Conservation (phyloP, 176 grass and related monocot species). For the Dactylis glomerata region DNA sequence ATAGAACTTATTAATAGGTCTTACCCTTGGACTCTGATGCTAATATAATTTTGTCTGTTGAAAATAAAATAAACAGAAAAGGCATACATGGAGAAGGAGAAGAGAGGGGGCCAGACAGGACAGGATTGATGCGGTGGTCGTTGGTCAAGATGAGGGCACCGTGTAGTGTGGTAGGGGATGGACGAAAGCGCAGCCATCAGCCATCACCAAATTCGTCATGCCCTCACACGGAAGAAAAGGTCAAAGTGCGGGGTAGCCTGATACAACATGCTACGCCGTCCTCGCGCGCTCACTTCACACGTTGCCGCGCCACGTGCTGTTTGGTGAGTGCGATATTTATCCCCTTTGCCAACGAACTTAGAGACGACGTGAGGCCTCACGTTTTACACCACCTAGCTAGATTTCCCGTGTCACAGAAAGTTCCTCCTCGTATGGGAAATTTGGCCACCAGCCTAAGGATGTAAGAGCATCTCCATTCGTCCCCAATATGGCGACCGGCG, state of each 20-base stretch:
- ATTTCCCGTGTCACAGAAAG: not conserved
- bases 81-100: not conserved
- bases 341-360: not conserved
- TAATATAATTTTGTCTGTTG: no score
- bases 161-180: not conserved
- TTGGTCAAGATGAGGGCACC: not conserved
- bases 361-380: not conserved
- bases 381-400: not conserved
- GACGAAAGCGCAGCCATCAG: not conserved
- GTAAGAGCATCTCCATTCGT: no score
- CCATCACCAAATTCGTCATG: not conserved
- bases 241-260: not conserved
- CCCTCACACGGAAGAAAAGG: not conserved
- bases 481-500: no score
- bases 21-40: no score
- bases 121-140: not conserved
- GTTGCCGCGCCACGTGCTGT: not conserved
- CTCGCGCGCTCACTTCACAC: not conserved
- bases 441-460: not conserved
- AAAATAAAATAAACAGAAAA: not conserved
- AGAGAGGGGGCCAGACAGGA: not conserved
- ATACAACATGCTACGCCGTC: not conserved
- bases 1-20: no score
- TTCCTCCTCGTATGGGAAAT: not conserved
- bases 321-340: not conserved